phyloP scores from a whole-genome alignment of 257 asterid species.

The Penstemon newberryi region DNA sequence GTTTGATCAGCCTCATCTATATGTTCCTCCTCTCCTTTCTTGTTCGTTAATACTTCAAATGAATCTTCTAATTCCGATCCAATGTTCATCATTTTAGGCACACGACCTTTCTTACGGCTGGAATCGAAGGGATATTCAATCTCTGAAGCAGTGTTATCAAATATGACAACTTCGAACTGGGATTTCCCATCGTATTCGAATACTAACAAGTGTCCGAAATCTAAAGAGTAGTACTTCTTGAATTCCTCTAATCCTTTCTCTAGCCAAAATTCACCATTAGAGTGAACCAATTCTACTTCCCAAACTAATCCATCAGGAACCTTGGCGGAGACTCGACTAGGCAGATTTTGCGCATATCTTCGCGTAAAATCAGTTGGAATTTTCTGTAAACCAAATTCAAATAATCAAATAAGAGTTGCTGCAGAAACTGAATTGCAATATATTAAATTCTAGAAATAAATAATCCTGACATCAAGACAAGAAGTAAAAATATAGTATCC shows the following conservation, averaged over 20 bases:
- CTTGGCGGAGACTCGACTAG: constrained; percentile 30
- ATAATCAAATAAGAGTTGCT: background rate
- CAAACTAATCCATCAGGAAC: constrained; percentile 35
- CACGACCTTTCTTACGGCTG: no score
- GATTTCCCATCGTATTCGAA: constrained; percentile 38
- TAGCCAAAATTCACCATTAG: constrained; percentile 32
- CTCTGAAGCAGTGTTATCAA: constrained; percentile 37
- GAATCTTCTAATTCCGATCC: constrained; percentile 17
- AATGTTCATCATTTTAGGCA: no score
- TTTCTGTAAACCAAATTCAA: constrained; percentile 29
- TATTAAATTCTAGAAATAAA: background rate
- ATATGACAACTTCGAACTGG: constrained; percentile 40
- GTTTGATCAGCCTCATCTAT: constrained; percentile 1
- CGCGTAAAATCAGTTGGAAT: constrained; percentile 39
- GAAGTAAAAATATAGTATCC: background rate
- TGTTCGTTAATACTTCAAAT: background rate
- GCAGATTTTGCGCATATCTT: constrained; percentile 29
- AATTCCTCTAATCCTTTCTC: constrained; percentile 45
- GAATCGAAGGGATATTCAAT: constrained; percentile 30
- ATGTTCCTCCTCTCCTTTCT: background rate
- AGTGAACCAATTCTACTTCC: constrained; percentile 33
- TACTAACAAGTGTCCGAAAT: constrained; percentile 32
- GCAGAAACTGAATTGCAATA: background rate
- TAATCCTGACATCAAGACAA: background rate
- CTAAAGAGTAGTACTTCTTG: constrained; percentile 29